phyloP scores from a whole-genome alignment of 2,329 filamentous ascomycete species.

The Colletotrichum chlorophyti region DNA sequence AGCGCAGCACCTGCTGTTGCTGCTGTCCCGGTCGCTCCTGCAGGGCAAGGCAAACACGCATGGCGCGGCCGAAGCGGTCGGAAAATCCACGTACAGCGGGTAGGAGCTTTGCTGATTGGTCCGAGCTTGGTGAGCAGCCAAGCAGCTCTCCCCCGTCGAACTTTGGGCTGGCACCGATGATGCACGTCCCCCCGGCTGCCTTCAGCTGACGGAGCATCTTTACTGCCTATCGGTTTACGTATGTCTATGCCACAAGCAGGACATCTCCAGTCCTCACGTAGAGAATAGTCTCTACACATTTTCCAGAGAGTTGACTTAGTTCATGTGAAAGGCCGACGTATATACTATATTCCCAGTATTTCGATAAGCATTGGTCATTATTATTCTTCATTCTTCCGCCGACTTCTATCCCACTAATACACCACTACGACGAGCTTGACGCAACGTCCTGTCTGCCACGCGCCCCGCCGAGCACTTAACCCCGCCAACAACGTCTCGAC shows the following conservation, averaged over 20 bases:
- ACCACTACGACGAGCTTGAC: constrained; percentile 4
- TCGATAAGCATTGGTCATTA: background rate
- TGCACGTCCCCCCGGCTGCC: constrained; percentile 26
- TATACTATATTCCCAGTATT: too few relatives aligned
- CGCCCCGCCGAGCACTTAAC: constrained; percentile 21
- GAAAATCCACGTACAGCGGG: constrained; percentile 26
- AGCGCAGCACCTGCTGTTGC: constrained; percentile 31
- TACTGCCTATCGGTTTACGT: constrained; percentile 28
- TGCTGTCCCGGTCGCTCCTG: constrained; percentile 6
- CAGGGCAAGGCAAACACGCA: constrained; percentile 49
- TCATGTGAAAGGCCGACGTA: too few relatives aligned
- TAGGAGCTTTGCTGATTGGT: constrained; percentile 30
- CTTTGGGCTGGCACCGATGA: constrained; percentile 8
- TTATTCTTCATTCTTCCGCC: constrained; percentile 8
- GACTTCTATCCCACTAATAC: constrained; percentile 15
- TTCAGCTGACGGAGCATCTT: constrained; percentile 17
- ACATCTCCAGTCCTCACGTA: background rate
- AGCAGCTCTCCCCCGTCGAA: constrained; percentile 24
- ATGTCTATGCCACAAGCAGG: background rate
- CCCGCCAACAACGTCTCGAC: constrained; percentile 12
- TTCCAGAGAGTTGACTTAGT: too few relatives aligned
- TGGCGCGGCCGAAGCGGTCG: constrained; percentile 42
- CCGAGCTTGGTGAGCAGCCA: constrained; percentile 21
- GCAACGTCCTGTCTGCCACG: constrained; percentile 17
- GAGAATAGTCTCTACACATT: background rate